Base-by-base conservation (phyloP, 208 protist genomes). In the Leishmania turanica region DNA sequence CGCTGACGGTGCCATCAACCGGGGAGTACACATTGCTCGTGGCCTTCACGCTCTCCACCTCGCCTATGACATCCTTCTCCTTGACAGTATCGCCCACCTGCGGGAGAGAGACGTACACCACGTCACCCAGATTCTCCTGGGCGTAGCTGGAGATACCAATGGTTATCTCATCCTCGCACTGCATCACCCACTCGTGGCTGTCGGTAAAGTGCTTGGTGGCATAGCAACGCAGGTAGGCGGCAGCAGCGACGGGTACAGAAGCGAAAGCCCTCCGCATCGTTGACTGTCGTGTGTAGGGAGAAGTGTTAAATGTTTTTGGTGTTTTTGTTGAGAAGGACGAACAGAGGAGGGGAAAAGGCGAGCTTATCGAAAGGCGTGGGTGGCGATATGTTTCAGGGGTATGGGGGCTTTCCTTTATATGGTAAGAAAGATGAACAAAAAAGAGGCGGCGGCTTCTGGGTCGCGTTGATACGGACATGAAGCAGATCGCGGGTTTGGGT, bases 41-140 rank as follows among this genome's bases (percentile, higher is more conserved):
- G 9, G 96, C 96, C 86, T 98, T 98, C 8, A 98, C 95, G 80
- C 95, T 98, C 82, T 98, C 95, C 60, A 98, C 91, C 78, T 97
- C 94, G n/a, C 91, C 95, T 80, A 96, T 75, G 15, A 93, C 87
- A 40, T 96, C 92, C 76, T 91, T 89, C 58, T 80, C 88, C 7
- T 86, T 84, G 17, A 98, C 76, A 71, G 89, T 90, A 62, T 96
- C 92, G 65, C 96, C 95, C n/a, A 97, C 92, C 75, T 92, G 91
- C 5, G 96, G 96, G 69, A 98, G 88, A 73, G 93, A 95, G 24
- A 98, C 91, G 84, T 96, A 98, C 11, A 98, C 96, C 9, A 98
- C 90, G 77, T 98, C 94, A 49, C 96, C 96, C 70, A 98, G 87
- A 87, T 91, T 95, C 85, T 97, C 91, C 84, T 97, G 93, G 27